These are phyloP conservation scores for Diplocarpon rosae DNA, from an alignment of 2,329 filamentous ascomycete genomes.

Conservation along the genomic window DNA sequence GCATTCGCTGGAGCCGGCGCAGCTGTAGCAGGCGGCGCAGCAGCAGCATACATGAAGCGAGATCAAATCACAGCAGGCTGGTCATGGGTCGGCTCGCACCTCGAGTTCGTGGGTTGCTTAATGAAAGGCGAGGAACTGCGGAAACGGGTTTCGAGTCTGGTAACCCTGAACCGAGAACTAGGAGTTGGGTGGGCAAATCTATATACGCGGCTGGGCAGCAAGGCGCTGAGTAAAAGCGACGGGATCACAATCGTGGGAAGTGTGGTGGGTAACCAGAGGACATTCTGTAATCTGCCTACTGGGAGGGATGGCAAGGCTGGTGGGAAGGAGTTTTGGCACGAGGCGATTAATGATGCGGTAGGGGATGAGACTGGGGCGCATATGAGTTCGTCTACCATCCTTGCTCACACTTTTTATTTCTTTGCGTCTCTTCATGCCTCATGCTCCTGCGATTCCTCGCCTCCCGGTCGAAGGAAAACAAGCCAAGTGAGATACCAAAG, in stretches of 20 bases:
- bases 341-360: constrained; percentile 68
- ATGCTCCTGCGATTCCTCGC: too few relatives aligned
- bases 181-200: constrained; percentile 73
- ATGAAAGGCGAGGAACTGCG: constrained; percentile 74
- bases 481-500: not conserved
- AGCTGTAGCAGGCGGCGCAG: constrained; percentile 69
- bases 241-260: constrained; percentile 40
- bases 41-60: constrained; percentile 76
- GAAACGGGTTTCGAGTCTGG: constrained; percentile 58
- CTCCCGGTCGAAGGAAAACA: too few relatives aligned
- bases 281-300: constrained; percentile 73
- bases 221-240: constrained; percentile 41
- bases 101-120: constrained; percentile 87
- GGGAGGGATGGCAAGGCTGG: constrained; percentile 31
- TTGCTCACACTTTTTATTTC: not conserved
- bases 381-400: constrained; percentile 42
- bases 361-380: constrained; percentile 73
- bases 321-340: constrained; percentile 48
- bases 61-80: constrained; percentile 68
- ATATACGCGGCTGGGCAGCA: constrained; percentile 72
- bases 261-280: constrained; percentile 60
- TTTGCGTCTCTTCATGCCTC: not conserved
- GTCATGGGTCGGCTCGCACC: constrained; percentile 77
- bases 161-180: constrained; percentile 51
- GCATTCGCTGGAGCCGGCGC: constrained; percentile 78